Evolutionary conservation across 768 basidiomycete genomes (phyloP).

Genomic region (Rossbeevera mucosa): DNA sequence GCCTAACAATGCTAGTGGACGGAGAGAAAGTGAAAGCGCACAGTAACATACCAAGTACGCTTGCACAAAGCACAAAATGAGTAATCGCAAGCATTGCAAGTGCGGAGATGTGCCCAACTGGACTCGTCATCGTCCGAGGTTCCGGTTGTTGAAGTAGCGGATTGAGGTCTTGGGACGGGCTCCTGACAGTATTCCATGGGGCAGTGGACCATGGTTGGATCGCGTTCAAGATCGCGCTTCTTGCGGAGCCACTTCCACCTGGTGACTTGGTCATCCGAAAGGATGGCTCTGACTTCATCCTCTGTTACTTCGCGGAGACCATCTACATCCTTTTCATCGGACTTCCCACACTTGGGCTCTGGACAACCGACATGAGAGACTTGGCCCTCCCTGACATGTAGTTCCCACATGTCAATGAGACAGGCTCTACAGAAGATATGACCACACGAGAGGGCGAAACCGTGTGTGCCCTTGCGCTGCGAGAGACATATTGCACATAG

Average conservation of each 20-base stretch:
- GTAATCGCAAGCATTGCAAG: slow-evolving; percentile 65
- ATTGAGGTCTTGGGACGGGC: slow-evolving; percentile 59
- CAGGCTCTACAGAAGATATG: slow-evolving; percentile 87
- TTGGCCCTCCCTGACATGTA: slow-evolving; percentile 78
- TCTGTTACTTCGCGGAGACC: slow-evolving; percentile 49
- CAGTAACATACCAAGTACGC: slow-evolving; percentile 60
- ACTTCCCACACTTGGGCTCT: slow-evolving; percentile 72
- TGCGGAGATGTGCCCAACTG: slow-evolving; percentile 68
- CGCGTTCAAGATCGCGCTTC: slow-evolving; percentile 69
- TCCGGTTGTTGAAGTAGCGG: slow-evolving; percentile 6
- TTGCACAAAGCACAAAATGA: slow-evolving; percentile 83
- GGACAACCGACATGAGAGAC: slow-evolving; percentile 76
- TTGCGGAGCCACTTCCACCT: slow-evolving; percentile 78
- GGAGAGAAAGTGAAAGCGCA: not conserved
- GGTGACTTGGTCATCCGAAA: slow-evolving; percentile 56
- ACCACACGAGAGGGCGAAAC: slow-evolving; percentile 61
- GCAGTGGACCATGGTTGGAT: slow-evolving; percentile 77
- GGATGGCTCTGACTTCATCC: slow-evolving; percentile 69
- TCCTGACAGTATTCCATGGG: slow-evolving; percentile 77
- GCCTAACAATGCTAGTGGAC: slow-evolving; percentile 46
- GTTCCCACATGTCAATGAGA: slow-evolving; percentile 73
- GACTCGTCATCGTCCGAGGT: slow-evolving; percentile 47
- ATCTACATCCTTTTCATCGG: slow-evolving; percentile 19
- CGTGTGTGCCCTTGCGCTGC: slow-evolving; percentile 68
- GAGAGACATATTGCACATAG: slow-evolving; percentile 74